A percentile compares a stretch with the other conserved stretches of the same genome.
phyloP scores from a whole-genome alignment of 2,329 filamentous ascomycete genomes.

The Alternaria brassicae region DNA sequence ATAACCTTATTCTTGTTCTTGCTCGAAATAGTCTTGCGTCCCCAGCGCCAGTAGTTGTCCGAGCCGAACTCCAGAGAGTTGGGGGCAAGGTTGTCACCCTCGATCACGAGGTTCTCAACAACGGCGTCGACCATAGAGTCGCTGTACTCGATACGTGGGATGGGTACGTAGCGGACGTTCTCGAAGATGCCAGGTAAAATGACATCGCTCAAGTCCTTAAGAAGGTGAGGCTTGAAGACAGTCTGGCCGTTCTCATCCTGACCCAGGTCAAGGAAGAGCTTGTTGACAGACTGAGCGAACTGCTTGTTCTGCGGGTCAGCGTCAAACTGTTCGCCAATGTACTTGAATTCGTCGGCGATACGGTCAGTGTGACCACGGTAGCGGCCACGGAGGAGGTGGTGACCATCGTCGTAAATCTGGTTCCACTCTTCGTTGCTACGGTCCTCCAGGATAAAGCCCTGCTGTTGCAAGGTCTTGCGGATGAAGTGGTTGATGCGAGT shows the following conservation, averaged over 20 bases:
- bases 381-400: conserved; percentile 84
- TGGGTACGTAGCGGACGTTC: conserved; percentile 85
- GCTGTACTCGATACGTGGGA: conserved; percentile 92
- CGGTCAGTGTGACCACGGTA: conserved; percentile 87
- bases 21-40: conserved; percentile 83
- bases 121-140: conserved; percentile 85
- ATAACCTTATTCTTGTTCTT: conserved; percentile 85
- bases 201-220: conserved; percentile 87
- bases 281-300: conserved; percentile 77
- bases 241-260: conserved; percentile 84
- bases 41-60: conserved; percentile 95
- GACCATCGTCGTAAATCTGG: conserved; percentile 81
- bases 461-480: conserved; percentile 82
- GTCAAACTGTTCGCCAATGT: conserved; percentile 87
- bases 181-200: conserved; percentile 85
- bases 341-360: conserved; percentile 88
- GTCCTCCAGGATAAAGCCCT: conserved; percentile 90
- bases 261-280: conserved; percentile 89
- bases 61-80: conserved; percentile 87
- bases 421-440: conserved; percentile 82
- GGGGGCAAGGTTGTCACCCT: conserved; percentile 95
- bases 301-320: conserved; percentile 84
- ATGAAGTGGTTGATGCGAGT: conserved; percentile 77
- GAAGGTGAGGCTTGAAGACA: conserved; percentile 87
- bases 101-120: conserved; percentile 92